These are phyloP conservation scores for Handroanthus guayacan DNA, from an alignment of 257 asterid genomes.

Conservation along the genomic window DNA sequence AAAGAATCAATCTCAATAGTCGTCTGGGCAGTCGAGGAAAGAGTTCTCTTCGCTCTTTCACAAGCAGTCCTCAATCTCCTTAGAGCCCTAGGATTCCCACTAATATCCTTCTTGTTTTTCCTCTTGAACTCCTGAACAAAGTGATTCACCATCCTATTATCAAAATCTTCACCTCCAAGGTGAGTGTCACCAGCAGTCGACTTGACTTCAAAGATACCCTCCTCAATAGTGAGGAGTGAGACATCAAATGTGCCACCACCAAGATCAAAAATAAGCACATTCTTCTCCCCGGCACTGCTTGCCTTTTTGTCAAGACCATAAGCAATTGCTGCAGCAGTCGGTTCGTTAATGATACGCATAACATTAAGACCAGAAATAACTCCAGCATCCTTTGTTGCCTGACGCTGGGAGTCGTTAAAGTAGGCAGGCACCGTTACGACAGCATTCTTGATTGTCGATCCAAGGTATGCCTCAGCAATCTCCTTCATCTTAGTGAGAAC, in stretches of 20 bases:
- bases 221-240: constrained; percentile 49
- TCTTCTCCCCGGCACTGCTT: constrained; percentile 39
- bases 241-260: constrained; percentile 54
- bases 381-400: constrained; percentile 55
- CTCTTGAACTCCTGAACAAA: constrained; percentile 52
- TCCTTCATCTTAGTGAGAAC: constrained; percentile 51
- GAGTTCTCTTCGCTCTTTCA: constrained; percentile 51
- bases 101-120: constrained; percentile 49
- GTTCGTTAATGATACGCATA: constrained; percentile 50
- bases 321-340: constrained; percentile 54
- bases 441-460: constrained; percentile 42
- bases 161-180: constrained; percentile 53
- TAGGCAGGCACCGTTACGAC: constrained; percentile 54
- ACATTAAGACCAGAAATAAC: constrained; percentile 47
- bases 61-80: constrained; percentile 51
- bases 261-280: constrained; percentile 48
- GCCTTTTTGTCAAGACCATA: constrained; percentile 52
- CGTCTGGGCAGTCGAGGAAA: constrained; percentile 50
- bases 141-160: constrained; percentile 51
- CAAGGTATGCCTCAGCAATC: constrained; percentile 48
- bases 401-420: constrained; percentile 54
- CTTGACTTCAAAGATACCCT: constrained; percentile 51
- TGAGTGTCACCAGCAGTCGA: constrained; percentile 53
- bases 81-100: constrained; percentile 46
- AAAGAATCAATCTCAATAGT: constrained; percentile 51